A percentile compares a stretch with the other conserved stretches of the same genome.
Evolutionary conservation across 1,284 basidiomycete species (phyloP).

Genomic region (Apiotrichum gamsii): DNA sequence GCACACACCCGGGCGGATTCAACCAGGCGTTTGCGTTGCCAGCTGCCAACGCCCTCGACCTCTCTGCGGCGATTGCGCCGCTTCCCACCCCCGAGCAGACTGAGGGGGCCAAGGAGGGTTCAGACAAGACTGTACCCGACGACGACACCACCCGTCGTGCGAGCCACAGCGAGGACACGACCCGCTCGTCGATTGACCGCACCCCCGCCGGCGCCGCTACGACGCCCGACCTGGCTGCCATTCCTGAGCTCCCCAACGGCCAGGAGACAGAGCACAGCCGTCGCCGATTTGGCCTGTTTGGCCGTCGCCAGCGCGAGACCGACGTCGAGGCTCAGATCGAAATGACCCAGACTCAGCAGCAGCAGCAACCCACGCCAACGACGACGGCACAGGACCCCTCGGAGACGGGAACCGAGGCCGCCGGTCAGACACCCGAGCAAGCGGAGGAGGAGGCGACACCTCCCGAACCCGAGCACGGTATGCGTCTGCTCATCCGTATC

Average conservation of each 20-base stretch:
- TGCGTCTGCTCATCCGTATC: conserved; percentile 66
- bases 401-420: too few relatives aligned
- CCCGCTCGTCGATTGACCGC: conserved; percentile 21
- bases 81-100: conserved; percentile 16
- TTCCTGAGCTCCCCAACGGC: conserved; percentile 22
- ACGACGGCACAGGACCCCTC: too few relatives aligned
- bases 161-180: conserved; percentile 21
- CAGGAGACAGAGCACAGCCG: conserved; percentile 1
- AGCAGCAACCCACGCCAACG: conserved; percentile 23
- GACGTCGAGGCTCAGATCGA: conserved; percentile 43
- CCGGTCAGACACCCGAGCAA: conserved; percentile 27
- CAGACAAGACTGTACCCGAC: conserved; percentile 8
- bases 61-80: conserved; percentile 33
- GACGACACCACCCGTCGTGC: conserved; percentile 7
- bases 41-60: conserved; percentile 52
- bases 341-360: conserved; percentile 33
- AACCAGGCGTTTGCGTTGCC: conserved; percentile 64
- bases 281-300: conserved; percentile 33
- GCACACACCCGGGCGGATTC: conserved; percentile 72
- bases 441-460: conserved; percentile 49
- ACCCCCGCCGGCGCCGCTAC: conserved; percentile 8
- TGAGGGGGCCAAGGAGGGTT: conserved; percentile 4
- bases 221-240: conserved; percentile 23
- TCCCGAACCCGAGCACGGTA: conserved; percentile 57
- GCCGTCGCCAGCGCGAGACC: conserved; percentile 21